Percentiles rank a stretch among this genome's conserved stretches.
These are phyloP conservation scores for Talaromyces piceae DNA, from an alignment of 2,329 filamentous ascomycete genomes.

Conservation along the genomic window DNA sequence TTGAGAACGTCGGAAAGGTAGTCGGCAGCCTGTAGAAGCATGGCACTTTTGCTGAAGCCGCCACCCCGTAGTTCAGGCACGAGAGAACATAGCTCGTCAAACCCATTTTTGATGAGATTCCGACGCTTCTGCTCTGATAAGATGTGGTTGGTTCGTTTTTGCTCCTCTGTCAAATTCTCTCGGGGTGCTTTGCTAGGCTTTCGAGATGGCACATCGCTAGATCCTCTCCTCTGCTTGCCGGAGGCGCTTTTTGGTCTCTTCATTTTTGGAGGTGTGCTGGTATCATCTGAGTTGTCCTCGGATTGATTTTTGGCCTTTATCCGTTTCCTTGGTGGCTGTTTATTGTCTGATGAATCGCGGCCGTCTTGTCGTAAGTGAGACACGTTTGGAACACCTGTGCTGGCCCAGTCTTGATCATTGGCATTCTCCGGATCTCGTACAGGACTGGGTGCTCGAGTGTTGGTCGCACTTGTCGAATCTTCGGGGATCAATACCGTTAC, in stretches of 20 bases:
- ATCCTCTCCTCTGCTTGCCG: slow-evolving; percentile 24
- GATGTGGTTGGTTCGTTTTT: slow-evolving; percentile 82
- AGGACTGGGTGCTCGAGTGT: slow-evolving; percentile 55
- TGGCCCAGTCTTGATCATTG: slow-evolving; percentile 14
- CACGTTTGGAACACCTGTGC: slow-evolving; percentile 8
- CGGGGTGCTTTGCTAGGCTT: slow-evolving; percentile 32
- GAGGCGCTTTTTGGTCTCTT: slow-evolving; percentile 42
- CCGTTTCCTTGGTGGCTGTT: slow-evolving; percentile 25
- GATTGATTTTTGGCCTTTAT: slow-evolving; percentile 30
- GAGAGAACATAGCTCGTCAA: slow-evolving; percentile 68
- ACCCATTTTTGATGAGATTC: slow-evolving; percentile 73
- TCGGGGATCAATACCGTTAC: slow-evolving; percentile 52
- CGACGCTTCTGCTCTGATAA: slow-evolving; percentile 79
- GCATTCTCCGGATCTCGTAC: slow-evolving; percentile 18
- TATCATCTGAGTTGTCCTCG: slow-evolving; percentile 33
- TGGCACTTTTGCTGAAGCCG: slow-evolving; percentile 75
- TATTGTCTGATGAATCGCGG: slow-evolving; percentile 11
- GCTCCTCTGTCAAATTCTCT: slow-evolving; percentile 64
- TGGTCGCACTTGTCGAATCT: slow-evolving; percentile 45
- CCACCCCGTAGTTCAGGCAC: slow-evolving; percentile 68
- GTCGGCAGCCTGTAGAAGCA: slow-evolving; percentile 66
- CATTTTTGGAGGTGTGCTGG: slow-evolving; percentile 30
- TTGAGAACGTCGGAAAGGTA: slow-evolving; percentile 67
- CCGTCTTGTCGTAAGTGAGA: slow-evolving; percentile 12
- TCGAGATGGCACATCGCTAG: slow-evolving; percentile 31